Base-by-base conservation (phyloP, 2,329 filamentous ascomycete species). In the Pseudophaeomoniella oleicola region DNA sequence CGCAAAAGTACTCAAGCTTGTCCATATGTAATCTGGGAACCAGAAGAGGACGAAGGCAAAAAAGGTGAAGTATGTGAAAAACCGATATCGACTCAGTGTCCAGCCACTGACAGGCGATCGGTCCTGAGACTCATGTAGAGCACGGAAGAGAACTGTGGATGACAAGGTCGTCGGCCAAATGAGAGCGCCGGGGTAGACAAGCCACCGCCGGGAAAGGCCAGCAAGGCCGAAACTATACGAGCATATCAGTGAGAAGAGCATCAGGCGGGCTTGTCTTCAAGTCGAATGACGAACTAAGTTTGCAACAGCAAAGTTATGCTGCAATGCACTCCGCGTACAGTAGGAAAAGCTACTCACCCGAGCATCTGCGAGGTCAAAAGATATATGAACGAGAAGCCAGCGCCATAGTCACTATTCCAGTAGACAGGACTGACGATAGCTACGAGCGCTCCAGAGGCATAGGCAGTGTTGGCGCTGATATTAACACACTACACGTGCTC, bases 171-270 rank as follows among this genome's bases (percentile, higher is more conserved):
- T 55, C 0, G 67, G 69, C 70, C 70, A 72, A 2, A 72, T 30
- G 15, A 44, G 81, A 6, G 78, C 72, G 0, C 76, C 75, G 3
- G 59, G 53, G 50, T 19, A 79, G 48, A 49, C 74, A 5, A 78
- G 61, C 30, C 73, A 75, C 48, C 79, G 77, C 3, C 73, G 78
- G 12, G 73, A 77, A 4, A 81, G 59, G 5, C 49, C 50, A n/a
- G 71, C 73, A 27, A 80, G 59, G 5, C 80, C 57, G 16, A 81
- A 55, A 50, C 80, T 27, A 27, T 6, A 27, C n/a, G 9, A n/a
- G 22, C 22, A 27, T 27, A n/a, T 27, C n/a, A 27, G 22, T 9
- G n/a, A 27, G 22, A n/a, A n/a, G n/a, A 6, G n/a, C 22, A 6
- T 27, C n/a, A n/a, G n/a, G n/a, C n/a, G n/a, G n/a, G n/a, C n/a